Evolutionary conservation across 1,284 basidiomycete species (phyloP), one percentile per base, ranked within the genome.

Genomic region (Fereydounia khargensis): DNA sequence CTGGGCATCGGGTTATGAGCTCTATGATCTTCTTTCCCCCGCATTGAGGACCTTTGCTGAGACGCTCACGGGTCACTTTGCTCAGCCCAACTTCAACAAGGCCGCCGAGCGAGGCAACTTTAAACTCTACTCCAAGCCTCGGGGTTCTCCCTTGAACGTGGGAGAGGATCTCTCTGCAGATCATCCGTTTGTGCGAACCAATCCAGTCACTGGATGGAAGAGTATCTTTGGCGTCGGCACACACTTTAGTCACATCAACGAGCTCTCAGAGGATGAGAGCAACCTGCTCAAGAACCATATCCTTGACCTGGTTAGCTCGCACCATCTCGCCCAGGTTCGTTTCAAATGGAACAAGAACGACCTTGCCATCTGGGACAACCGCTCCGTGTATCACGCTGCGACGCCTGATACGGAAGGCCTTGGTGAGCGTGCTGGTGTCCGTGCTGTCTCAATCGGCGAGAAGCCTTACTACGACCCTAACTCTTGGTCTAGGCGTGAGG

Each of bases 201-300:
- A 83, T 64, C 83, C 83, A 5, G 81, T 86, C 3, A 86, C 85
- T 0, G 85, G 85, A 3, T 85, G 80, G 79, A 85, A 86, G 68
- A 76, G 50, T 6, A 73, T 86, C 21, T 86, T 84, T 62, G 83
- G 86, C 43, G 86, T 86, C 78, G 65, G 71, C 33, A 78, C 75
- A 73, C 81, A 54, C 35, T 77, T 62, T 16, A 81, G 79, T 55
- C 80, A 81, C 25, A 84, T 87, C 65, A 74, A 83, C 33, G 85
- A 83, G 65, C 78, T 87, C 30, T 78, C 79, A 4, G 76, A 77
- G 16, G 82, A 83, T 42, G 86, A 87, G 76, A 83, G 81, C 20
- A 80, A 82, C 34, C 63, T 78, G 23, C 52, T 83, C 4, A 77
- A 84, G 19, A 76, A 79, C 22, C 77, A 81, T 69, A 76, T 84